Evolutionary conservation across 192 early-diverging fungal genomes (phyloP).

Genomic region (Dispira simplex): DNA sequence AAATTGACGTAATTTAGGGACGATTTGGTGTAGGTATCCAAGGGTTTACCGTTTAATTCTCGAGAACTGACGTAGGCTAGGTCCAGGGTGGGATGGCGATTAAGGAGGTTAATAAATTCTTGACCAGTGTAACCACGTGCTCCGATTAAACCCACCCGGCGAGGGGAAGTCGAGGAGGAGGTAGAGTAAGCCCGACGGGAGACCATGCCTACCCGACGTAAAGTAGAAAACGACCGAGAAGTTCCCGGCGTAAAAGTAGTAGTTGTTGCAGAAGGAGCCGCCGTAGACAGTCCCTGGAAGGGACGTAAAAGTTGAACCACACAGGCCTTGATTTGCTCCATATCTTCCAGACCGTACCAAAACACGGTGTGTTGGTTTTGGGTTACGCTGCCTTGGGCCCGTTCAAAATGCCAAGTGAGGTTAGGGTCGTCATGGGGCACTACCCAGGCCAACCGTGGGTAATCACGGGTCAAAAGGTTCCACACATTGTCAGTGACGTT

Average conservation of each 20-base stretch:
- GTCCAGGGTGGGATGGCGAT: constrained; percentile 71
- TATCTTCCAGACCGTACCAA: constrained; percentile 84
- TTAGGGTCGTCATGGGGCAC: constrained; percentile 59
- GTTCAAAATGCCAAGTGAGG: constrained; percentile 93
- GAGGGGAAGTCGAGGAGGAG: neutral
- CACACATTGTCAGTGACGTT: constrained; percentile 96
- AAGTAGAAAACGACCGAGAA: constrained; percentile 42
- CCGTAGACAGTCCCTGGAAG: neutral
- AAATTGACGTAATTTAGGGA: constrained; percentile 68
- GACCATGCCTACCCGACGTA: constrained; percentile 6
- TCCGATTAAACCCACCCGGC: constrained; percentile 82
- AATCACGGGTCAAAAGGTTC: constrained; percentile 74
- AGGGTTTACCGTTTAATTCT: constrained; percentile 78
- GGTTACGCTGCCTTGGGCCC: constrained; percentile 77
- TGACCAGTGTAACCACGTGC: constrained; percentile 95
- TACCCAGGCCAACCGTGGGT: constrained; percentile 68
- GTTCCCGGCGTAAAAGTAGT: constrained; percentile 19
- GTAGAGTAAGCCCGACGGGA: neutral
- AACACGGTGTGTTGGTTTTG: constrained; percentile 47
- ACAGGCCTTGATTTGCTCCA: constrained; percentile 55
- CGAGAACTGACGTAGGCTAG: constrained; percentile 86
- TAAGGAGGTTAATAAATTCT: constrained; percentile 83
- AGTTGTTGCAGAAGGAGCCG: constrained; percentile 10
- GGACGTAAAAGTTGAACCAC: constrained; percentile 23
- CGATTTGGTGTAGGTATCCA: constrained; percentile 58